These are phyloP conservation scores for Amphichorda felina DNA, from an alignment of 2,329 filamentous ascomycete species.

Conservation along the genomic window DNA sequence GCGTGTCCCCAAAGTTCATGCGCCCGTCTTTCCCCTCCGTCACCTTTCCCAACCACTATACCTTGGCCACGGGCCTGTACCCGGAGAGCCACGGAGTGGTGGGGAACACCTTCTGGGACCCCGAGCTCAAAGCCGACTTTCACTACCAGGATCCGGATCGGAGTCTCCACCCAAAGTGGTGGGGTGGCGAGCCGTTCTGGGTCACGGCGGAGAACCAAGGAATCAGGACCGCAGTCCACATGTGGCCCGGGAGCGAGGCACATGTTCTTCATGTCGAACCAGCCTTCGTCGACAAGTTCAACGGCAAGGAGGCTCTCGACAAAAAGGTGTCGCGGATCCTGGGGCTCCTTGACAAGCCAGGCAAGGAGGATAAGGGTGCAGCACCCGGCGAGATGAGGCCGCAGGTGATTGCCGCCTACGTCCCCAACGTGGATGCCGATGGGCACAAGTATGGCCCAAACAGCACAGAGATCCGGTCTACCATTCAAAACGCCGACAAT, in stretches of 20 bases:
- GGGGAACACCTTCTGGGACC: slow-evolving; percentile 92
- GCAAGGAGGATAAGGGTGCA: slow-evolving; percentile 45
- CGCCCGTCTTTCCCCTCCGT: slow-evolving; percentile 88
- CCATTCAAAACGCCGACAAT: slow-evolving; percentile 66
- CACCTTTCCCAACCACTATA: slow-evolving; percentile 95
- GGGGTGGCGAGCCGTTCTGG: slow-evolving; percentile 91
- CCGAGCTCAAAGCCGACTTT: slow-evolving; percentile 64
- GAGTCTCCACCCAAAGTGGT: slow-evolving; percentile 84
- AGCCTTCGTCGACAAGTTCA: slow-evolving; percentile 73
- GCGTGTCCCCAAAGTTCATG: slow-evolving; percentile 89
- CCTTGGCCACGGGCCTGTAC: slow-evolving; percentile 80
- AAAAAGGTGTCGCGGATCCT: slow-evolving; percentile 72
- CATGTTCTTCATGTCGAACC: slow-evolving; percentile 66
- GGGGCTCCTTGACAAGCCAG: slow-evolving; percentile 74
- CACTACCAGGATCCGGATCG: slow-evolving; percentile 68
- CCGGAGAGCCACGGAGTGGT: slow-evolving; percentile 90
- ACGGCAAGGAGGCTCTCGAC: slow-evolving; percentile 60
- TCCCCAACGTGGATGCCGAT: slow-evolving; percentile 80
- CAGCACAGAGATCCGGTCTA: slow-evolving; percentile 75
- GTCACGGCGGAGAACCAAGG: slow-evolving; percentile 78
- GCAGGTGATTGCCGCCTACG: slow-evolving; percentile 87
- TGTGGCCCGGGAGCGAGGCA: slow-evolving; percentile 97
- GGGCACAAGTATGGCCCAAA: slow-evolving; percentile 89
- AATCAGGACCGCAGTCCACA: slow-evolving; percentile 74
- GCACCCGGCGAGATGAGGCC: slow-evolving; percentile 51